These are phyloP conservation scores for Talaromyces sp. DNA, from an alignment of 2,329 filamentous ascomycete genomes.

Conservation along the genomic window DNA sequence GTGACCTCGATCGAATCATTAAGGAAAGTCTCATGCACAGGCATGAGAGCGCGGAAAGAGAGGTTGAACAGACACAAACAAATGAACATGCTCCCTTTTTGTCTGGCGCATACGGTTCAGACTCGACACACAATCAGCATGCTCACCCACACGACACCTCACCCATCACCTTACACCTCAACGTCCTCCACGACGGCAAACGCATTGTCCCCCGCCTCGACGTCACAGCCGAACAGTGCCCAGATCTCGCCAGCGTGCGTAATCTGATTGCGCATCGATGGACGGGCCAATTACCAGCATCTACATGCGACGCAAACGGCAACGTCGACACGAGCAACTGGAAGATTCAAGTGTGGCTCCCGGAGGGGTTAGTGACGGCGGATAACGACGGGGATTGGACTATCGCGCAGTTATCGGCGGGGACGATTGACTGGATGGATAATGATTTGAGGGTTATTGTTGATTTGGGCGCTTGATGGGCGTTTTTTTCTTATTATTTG, in stretches of 20 bases:
- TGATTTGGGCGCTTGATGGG: constrained; percentile 25
- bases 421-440: constrained; percentile 46
- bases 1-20: constrained; percentile 39
- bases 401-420: constrained; percentile 39
- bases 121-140: constrained; percentile 8
- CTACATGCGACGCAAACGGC: constrained; percentile 20
- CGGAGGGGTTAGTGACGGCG: constrained; percentile 37
- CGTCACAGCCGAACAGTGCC: constrained; percentile 31
- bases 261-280: constrained; percentile 30
- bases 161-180: constrained; percentile 32
- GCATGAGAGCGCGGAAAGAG: constrained; percentile 14
- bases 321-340: constrained; percentile 21
- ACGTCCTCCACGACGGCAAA: constrained; percentile 35
- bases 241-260: constrained; percentile 29
- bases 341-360: constrained; percentile 39
- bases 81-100: constrained; percentile 9
- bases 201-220: constrained; percentile 37
- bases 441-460: constrained; percentile 40
- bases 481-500: not conserved
- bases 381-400: constrained; percentile 42
- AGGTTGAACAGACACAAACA: not conserved
- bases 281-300: constrained; percentile 26
- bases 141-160: constrained; percentile 13
- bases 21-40: constrained; percentile 30
- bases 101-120: constrained; percentile 1